Evolutionary conservation across 345 rosid genomes (phyloP).

Genomic region (Eucalyptus pauciflora): DNA sequence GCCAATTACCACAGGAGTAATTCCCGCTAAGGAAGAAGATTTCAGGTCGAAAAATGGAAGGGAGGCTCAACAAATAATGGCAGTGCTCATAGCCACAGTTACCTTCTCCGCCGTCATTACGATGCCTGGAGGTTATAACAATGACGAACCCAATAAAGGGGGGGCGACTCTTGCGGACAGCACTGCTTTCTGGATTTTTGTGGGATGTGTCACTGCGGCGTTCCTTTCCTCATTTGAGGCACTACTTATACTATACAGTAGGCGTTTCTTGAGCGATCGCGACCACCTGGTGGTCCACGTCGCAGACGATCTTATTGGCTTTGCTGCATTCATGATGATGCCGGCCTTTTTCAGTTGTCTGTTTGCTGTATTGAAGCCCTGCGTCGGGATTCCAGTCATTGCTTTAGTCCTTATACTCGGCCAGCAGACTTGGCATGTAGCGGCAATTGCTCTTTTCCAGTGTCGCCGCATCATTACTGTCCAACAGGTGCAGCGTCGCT

Average conservation of each 20-base stretch:
- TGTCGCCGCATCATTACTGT: accelerated
- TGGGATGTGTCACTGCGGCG: no score
- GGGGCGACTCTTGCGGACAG: neutral
- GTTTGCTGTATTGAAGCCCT: no score
- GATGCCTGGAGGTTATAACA: neutral
- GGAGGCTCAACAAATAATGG: neutral
- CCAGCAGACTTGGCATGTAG: no score
- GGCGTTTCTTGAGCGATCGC: neutral
- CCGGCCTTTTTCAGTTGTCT: accelerated
- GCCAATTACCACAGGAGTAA: neutral
- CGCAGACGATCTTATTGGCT: accelerated
- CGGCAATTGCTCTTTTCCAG: no score
- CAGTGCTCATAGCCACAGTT: neutral
- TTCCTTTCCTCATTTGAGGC: accelerated
- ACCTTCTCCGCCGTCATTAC: neutral
- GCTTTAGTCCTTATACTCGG: no score
- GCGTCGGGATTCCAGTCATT: no score
- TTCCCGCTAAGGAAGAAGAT: neutral
- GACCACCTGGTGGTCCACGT: accelerated
- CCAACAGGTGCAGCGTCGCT: accelerated
- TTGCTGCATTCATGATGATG: no score
- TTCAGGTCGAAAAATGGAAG: accelerated
- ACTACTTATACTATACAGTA: no score
- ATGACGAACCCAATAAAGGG: neutral
- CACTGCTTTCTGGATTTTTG: no score